phyloP scores from a whole-genome alignment of 139 green algal genomes.

The Chlorella sp. region DNA sequence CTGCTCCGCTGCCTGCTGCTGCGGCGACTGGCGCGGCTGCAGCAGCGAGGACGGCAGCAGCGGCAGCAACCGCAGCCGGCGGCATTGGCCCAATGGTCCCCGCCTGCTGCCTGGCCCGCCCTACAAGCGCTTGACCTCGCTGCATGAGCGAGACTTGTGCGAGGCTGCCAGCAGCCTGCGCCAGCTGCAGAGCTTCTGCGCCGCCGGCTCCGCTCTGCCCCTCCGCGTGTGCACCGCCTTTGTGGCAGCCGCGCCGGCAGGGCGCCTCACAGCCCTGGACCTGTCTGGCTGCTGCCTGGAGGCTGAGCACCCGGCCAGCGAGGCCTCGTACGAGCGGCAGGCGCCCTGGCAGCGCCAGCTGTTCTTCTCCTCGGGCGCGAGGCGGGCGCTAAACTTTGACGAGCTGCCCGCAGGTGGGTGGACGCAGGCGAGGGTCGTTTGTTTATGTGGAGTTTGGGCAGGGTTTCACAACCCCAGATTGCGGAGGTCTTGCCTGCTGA shows the following conservation, averaged over 20 bases:
- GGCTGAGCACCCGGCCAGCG: not conserved
- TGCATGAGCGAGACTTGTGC: conserved; percentile 15
- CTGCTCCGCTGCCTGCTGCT: too few species aligned
- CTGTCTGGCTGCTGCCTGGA: conserved; percentile 22
- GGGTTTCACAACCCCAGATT: too few species aligned
- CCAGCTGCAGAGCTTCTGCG: conserved; percentile 15
- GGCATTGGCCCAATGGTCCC: not conserved
- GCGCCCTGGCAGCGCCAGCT: conserved; percentile 18
- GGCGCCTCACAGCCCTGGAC: not conserved
- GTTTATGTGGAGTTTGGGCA: too few species aligned
- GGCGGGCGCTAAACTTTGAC: conserved; percentile 6
- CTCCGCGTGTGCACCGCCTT: conserved; percentile 18
- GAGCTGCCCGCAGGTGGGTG: too few species aligned
- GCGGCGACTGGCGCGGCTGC: too few species aligned
- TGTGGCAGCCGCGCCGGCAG: conserved; percentile 17
- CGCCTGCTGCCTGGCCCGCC: not conserved
- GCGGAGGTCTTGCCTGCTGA: too few species aligned
- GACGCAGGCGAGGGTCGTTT: too few species aligned
- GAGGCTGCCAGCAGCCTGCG: conserved; percentile 18
- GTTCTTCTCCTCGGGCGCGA: conserved; percentile 17
- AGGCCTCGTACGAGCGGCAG: not conserved
- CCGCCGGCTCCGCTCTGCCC: conserved; percentile 16
- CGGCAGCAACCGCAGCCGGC: not conserved
- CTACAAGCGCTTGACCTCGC: conserved; percentile 5
- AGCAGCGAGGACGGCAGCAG: not conserved